phyloP scores from a whole-genome alignment of 208 protist species.

The Crithidia mellificae region DNA sequence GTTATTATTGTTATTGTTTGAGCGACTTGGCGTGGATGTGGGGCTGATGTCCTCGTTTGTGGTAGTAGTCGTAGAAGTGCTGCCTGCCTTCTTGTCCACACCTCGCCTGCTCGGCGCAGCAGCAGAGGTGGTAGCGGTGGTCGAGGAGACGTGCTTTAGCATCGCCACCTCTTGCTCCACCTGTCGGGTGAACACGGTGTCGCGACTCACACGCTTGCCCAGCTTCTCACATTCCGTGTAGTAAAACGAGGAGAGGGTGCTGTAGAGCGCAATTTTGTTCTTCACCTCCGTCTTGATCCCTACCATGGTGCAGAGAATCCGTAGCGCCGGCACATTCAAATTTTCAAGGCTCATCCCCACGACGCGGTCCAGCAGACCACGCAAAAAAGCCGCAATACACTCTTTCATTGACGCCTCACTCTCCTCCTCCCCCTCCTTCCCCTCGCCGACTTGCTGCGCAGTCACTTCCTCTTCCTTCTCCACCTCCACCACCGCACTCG shows the following conservation, averaged over 20 bases:
- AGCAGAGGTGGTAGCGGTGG: neutral
- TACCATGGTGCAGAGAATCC: conserved; percentile 78
- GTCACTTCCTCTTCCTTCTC: neutral
- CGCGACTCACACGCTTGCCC: conserved; percentile 78
- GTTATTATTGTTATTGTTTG: neutral
- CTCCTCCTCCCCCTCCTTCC: conserved; percentile 4
- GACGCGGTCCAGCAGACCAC: conserved; percentile 71
- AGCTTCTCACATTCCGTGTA: conserved; percentile 84
- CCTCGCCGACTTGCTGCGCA: too few species aligned
- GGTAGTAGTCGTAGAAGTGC: neutral
- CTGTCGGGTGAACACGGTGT: conserved; percentile 48
- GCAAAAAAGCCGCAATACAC: conserved; percentile 76
- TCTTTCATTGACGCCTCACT: conserved; percentile 43
- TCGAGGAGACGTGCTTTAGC: conserved; percentile 30
- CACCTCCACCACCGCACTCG: neutral
- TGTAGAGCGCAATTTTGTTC: conserved; percentile 75
- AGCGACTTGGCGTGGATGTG: too few species aligned
- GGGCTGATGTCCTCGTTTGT: too few species aligned
- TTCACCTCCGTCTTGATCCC: conserved; percentile 49
- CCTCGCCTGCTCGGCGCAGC: neutral
- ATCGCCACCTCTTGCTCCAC: conserved; percentile 58
- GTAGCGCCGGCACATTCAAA: conserved; percentile 57
- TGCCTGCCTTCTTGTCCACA: conserved; percentile 18
- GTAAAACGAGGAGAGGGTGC: conserved; percentile 76
- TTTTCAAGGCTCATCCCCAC: conserved; percentile 74